Base-by-base conservation (phyloP, 2,329 filamentous ascomycete species). In the Alternaria conjuncta region DNA sequence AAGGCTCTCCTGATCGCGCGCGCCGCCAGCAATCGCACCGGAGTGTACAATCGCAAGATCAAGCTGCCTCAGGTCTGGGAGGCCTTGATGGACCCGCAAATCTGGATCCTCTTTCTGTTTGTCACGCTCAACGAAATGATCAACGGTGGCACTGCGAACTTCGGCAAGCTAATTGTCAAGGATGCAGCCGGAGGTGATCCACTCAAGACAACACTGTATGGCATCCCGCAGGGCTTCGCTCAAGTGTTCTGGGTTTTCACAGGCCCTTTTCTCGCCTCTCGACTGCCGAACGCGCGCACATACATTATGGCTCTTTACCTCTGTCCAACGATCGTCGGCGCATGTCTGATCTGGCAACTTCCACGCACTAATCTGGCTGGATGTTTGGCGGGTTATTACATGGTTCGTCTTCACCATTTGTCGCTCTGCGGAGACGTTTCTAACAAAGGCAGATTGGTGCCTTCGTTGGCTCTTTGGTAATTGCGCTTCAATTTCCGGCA, bases 101-200 rank as follows among this genome's bases (percentile, higher is more conserved):
- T 84, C 7, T 84, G 82, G 81, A 72, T 84, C 2, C 64, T 83
- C 6, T 82, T 82, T 56, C 62, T 84, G 1, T 85, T 82, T 57
- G 81, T 81, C 4, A 74, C 88, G 0, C 73, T 86, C 18, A 88
- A 88, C 60, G 86, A 88, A 67, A 76, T 81, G 2, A 82, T 87
- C 65, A 88, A 83, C 53, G 85, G 85, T 4, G 86, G 86, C 0
- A 74, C 86, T 9, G 83, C 86, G 6, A 87, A 85, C 66, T 88
- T 88, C 65, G 83, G 84, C 43, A 87, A 86, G 58, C 80, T 86
- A 21, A 87, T 88, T 57, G 82, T 87, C 71, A 86, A 87, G 60
- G 82, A 84, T 1, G 75, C 86, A 3, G 82, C 82, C 18, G 46
- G 60, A 5, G 68, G 50, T 7, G 79, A 83, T 51, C 67, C 83